Evolutionary conservation across 2,329 filamentous ascomycete genomes (phyloP).

Genomic region (Trichoderma aggressivum): DNA sequence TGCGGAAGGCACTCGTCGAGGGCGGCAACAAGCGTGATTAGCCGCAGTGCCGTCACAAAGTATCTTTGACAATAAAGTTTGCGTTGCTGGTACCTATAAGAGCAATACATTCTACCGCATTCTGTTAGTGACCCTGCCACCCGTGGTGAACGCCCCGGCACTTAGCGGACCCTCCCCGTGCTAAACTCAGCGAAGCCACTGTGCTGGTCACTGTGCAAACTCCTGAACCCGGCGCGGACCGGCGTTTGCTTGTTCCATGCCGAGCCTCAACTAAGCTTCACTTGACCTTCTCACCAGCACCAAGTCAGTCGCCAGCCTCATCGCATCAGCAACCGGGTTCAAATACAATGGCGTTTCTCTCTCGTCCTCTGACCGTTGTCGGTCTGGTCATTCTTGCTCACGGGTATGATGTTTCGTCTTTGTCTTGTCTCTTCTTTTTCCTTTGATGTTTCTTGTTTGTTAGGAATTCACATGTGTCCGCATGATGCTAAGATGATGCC

Average conservation of each 20-base stretch:
- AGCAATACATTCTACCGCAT: neutral
- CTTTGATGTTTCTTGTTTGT: neutral
- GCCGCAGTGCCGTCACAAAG: neutral
- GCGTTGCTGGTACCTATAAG: neutral
- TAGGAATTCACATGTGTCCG: neutral
- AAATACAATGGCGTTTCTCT: constrained; percentile 6
- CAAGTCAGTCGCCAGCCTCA: neutral
- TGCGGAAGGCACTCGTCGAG: neutral
- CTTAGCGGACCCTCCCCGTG: neutral
- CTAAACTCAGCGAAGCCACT: neutral
- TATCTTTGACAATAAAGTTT: accelerated
- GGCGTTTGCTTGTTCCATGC: constrained; percentile 6
- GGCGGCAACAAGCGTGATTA: constrained; percentile 7
- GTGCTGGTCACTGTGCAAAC: neutral
- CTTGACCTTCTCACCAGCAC: neutral
- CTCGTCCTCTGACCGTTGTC: constrained; percentile 12
- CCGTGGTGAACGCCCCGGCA: neutral
- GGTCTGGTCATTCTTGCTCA: constrained; percentile 13
- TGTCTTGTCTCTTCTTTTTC: neutral
- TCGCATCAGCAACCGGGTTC: neutral
- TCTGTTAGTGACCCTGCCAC: neutral
- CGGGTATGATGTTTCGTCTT: neutral
- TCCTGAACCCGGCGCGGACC: neutral
- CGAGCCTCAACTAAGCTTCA: neutral
- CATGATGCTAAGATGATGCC: constrained; percentile 9